Conservation (phyloP, 768 basidiomycete genomes). For the Suillus lakei region DNA sequence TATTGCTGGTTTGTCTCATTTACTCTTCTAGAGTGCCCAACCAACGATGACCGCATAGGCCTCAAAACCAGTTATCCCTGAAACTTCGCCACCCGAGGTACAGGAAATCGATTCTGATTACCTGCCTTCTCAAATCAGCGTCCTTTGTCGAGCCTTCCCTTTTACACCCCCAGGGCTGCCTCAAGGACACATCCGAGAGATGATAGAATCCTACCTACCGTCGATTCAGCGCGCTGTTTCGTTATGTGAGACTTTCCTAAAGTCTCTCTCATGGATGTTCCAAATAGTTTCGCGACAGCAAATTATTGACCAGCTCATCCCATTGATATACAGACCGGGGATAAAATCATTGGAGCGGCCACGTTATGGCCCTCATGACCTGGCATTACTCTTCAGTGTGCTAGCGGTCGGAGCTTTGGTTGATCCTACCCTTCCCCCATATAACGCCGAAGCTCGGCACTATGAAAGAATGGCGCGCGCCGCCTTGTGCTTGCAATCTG, state of each 20-base stretch:
- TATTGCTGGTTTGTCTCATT: slow-evolving; percentile 43
- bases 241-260: slow-evolving; percentile 51
- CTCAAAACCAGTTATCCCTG: slow-evolving; percentile 14
- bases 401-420: slow-evolving; percentile 54
- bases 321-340: slow-evolving; percentile 42
- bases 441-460: slow-evolving; percentile 56
- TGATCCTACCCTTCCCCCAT: slow-evolving; percentile 49
- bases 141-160: slow-evolving; percentile 50
- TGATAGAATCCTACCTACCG: slow-evolving; percentile 53
- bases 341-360: background rate
- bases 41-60: slow-evolving; percentile 13
- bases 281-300: slow-evolving; percentile 51
- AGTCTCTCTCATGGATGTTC: slow-evolving; percentile 57
- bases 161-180: slow-evolving; percentile 45
- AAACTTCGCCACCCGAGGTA: slow-evolving; percentile 20
- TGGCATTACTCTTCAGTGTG: slow-evolving; percentile 51
- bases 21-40: background rate
- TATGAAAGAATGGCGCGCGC: slow-evolving; percentile 54
- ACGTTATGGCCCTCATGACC: slow-evolving; percentile 52
- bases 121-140: slow-evolving; percentile 48
- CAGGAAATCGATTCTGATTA: slow-evolving; percentile 49
- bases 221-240: slow-evolving; percentile 44
- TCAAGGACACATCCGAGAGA: slow-evolving; percentile 37
- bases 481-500: slow-evolving; percentile 49
- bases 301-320: slow-evolving; percentile 50